Evolutionary conservation across 23 red algal species (phyloP).

Genomic region (Rhodosorus marinus): DNA sequence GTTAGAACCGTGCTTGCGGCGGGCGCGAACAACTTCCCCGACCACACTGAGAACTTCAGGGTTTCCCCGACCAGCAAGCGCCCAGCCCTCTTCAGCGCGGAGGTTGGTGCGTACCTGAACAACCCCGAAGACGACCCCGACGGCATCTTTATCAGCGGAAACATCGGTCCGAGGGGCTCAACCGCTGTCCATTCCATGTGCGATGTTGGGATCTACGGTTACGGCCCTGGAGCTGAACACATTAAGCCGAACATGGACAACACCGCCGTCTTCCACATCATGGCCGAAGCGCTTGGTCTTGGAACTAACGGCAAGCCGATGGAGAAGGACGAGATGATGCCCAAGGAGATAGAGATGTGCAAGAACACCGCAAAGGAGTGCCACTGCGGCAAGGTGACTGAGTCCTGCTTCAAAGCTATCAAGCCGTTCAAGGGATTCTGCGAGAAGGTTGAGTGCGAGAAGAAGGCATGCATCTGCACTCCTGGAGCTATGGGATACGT

Average conservation of each 20-base stretch:
- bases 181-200: constrained; percentile 30
- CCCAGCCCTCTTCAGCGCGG: not conserved
- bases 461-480: no score
- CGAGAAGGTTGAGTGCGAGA: no score
- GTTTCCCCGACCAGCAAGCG: constrained; percentile 13
- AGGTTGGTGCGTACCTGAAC: constrained; percentile 5
- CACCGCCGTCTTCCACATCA: constrained; percentile 24
- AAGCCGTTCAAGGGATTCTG: no score
- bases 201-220: constrained; percentile 23
- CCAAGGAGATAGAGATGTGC: constrained; percentile 12
- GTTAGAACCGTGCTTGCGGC: constrained; percentile 21
- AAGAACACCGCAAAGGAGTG: constrained; percentile 5
- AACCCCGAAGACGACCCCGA: constrained; percentile 18
- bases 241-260: constrained; percentile 16
- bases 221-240: constrained; percentile 14
- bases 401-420: no score
- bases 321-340: constrained; percentile 4
- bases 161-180: constrained; percentile 4
- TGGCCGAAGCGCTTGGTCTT: constrained; percentile 14
- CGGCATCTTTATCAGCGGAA: constrained; percentile 19
- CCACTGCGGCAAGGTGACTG: constrained; percentile 1
- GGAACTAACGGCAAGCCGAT: constrained; percentile 31
- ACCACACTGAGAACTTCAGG: constrained; percentile 23
- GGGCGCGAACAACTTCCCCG: constrained; percentile 37
- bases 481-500: no score